Evolutionary conservation across 2,329 filamentous ascomycete genomes (phyloP).

Genomic region (Chaetomiaceae sp.): DNA sequence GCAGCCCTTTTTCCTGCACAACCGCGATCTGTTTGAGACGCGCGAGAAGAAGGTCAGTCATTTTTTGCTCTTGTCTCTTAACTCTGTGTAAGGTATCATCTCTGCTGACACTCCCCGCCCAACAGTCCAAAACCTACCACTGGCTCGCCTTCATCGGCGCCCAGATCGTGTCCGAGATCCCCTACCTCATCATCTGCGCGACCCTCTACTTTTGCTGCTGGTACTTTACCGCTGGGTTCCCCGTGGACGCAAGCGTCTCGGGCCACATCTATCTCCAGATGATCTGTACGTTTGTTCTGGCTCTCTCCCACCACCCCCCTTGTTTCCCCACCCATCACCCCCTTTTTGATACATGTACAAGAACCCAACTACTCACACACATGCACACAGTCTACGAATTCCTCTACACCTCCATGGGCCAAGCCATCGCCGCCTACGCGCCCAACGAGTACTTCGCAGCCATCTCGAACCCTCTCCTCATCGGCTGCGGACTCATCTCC

Average conservation of each 20-base stretch:
- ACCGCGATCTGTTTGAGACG: conserved; percentile 4
- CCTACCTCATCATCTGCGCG: conserved; percentile 6
- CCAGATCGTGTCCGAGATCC: conserved; percentile 6
- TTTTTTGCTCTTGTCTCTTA: too few relatives aligned
- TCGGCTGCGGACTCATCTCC: conserved; percentile 6
- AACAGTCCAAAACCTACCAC: conserved; percentile 5
- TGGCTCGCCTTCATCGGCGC: conserved; percentile 6
- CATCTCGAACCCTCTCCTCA: conserved; percentile 5
- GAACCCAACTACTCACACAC: too few relatives aligned
- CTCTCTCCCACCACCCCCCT: not conserved
- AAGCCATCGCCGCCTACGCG: conserved; percentile 5
- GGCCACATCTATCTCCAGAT: conserved; percentile 4
- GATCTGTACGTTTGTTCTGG: conserved; percentile 7
- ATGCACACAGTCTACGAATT: not conserved
- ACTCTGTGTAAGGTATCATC: too few relatives aligned
- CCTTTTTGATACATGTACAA: too few relatives aligned
- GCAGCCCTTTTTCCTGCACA: conserved; percentile 5
- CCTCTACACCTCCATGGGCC: conserved; percentile 5
- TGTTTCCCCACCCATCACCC: not conserved
- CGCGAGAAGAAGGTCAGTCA: conserved; percentile 6
- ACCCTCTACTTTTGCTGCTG: conserved; percentile 6
- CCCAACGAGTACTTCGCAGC: conserved; percentile 8
- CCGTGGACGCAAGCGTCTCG: not conserved
- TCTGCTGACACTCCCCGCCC: not conserved
- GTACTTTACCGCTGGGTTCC: conserved; percentile 1